These are phyloP conservation scores for Trichoderma breve DNA, from an alignment of 2,329 filamentous ascomycete species.

Conservation along the genomic window DNA sequence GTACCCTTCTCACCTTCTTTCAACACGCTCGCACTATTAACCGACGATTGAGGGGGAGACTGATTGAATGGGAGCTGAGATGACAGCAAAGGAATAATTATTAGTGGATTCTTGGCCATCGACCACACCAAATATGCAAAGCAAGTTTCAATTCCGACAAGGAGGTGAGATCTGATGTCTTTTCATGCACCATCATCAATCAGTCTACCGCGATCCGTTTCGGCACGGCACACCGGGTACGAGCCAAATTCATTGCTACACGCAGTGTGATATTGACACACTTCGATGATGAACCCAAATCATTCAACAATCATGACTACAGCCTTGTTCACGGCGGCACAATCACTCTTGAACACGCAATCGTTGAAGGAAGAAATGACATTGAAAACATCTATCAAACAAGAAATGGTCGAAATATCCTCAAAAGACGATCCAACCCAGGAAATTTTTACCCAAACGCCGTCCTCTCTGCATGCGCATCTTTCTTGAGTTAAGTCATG, in stretches of 20 bases:
- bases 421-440: neutral
- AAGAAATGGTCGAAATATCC: neutral
- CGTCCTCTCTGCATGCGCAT: neutral
- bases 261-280: neutral
- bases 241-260: neutral
- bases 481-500: neutral
- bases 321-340: neutral
- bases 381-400: slow-evolving; percentile 6
- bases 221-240: neutral
- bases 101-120: neutral
- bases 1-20: neutral
- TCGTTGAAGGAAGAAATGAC: neutral
- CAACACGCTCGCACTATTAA: neutral
- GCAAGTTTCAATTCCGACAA: neutral
- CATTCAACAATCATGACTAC: neutral
- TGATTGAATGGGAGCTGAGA: neutral
- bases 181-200: neutral
- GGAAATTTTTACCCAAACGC: slow-evolving; percentile 5
- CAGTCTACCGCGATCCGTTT: neutral
- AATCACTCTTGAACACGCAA: neutral
- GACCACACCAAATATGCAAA: neutral
- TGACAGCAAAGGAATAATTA: neutral
- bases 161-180: neutral
- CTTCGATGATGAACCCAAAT: neutral
- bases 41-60: neutral